These are phyloP conservation scores for Nicotiana benthamiana DNA, from an alignment of 257 asterid genomes.

Conservation along the genomic window DNA sequence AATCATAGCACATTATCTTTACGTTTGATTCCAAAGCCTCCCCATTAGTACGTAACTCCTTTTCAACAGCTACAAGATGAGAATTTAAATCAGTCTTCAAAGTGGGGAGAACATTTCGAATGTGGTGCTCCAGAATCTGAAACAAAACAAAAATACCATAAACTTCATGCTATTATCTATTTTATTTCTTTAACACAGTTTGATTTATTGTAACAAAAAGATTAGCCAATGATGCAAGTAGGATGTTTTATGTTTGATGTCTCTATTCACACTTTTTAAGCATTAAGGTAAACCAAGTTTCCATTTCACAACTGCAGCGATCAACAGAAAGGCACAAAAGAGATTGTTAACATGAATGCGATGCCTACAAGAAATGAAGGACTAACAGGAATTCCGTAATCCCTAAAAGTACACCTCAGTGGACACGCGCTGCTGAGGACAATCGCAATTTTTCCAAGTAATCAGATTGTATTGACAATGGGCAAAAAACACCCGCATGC, in stretches of 20 bases:
- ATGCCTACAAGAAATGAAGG: not conserved
- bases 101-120: conserved; percentile 78
- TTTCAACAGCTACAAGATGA: conserved; percentile 69
- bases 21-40: conserved; percentile 91
- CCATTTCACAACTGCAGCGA: not conserved
- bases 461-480: too few relatives aligned
- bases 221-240: not conserved
- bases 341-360: not conserved
- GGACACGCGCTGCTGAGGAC: not conserved
- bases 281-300: not conserved
- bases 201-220: not conserved
- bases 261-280: not conserved
- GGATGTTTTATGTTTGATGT: not conserved
- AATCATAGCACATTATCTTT: not conserved
- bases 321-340: not conserved
- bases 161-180: not conserved
- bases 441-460: not conserved
- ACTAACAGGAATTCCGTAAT: not conserved
- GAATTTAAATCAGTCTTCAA: conserved; percentile 74
- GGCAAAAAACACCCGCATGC: too few relatives aligned
- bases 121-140: conserved; percentile 78
- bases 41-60: conserved; percentile 88
- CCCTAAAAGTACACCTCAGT: not conserved
- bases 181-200: not conserved
- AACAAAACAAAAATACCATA: not conserved